A percentile compares a stretch with the other conserved stretches of the same genome.
phyloP scores from a whole-genome alignment of 208 protist species.

The Angomonas ambiguus region DNA sequence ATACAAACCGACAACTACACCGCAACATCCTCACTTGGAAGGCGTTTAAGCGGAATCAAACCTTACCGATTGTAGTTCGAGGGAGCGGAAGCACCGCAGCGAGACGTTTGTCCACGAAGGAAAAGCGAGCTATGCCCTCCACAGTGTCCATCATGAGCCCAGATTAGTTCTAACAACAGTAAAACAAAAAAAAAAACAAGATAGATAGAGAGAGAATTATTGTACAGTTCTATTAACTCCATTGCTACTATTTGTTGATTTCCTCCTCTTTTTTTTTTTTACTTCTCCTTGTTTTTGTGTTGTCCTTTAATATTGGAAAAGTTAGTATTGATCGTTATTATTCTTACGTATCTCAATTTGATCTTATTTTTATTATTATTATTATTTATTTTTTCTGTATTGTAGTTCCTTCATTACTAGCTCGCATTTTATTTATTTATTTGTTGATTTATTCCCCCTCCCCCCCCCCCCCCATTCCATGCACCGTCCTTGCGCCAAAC shows the following conservation, averaged over 20 bases:
- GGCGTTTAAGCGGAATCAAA: neutral
- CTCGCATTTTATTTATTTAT: no score
- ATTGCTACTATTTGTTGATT: no score
- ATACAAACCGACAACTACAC: slow-evolving; percentile 18
- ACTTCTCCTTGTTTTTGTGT: neutral
- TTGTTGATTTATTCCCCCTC: neutral
- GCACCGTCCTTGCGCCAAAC: slow-evolving; percentile 22
- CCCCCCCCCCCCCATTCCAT: neutral
- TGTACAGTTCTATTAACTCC: neutral
- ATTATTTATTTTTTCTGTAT: slow-evolving; percentile 9
- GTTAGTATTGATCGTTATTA: no score
- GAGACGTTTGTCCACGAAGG: no score
- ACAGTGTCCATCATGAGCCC: neutral
- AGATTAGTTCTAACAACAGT: neutral
- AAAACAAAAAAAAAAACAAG: no score
- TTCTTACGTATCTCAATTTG: neutral
- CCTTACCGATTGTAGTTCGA: neutral
- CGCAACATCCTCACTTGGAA: slow-evolving; percentile 14
- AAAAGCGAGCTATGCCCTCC: no score
- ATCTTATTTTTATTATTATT: neutral
- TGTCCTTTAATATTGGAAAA: neutral
- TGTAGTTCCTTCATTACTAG: no score
- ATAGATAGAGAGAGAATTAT: no score
- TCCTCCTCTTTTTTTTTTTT: neutral
- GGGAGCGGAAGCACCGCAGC: neutral